Evolutionary conservation across 2,329 filamentous ascomycete genomes (phyloP), one percentile per base, ranked within the genome.

Genomic region (Penicillium sp.): DNA sequence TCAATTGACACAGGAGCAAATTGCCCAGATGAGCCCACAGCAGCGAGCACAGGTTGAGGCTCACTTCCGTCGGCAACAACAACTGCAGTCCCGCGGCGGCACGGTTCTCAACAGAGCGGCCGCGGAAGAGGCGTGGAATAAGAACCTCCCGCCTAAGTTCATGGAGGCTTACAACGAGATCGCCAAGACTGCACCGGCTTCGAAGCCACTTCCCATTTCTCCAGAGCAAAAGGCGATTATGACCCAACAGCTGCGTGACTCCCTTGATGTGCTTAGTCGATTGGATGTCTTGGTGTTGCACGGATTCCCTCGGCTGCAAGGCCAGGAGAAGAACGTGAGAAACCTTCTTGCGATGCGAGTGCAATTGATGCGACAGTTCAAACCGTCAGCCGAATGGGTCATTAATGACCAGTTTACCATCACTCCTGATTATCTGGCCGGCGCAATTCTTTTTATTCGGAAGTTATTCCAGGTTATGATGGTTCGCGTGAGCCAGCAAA

Each of bases 301-400:
- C 31, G 68, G 64, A 27, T 69, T 71, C 38, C 59, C 63, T 4
- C 69, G 65, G 46, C 55, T 69, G 27, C 66, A 64, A 18, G 63
- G 58, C 18, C 68, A 74, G 40, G 72, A 75, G 42, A 66, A 64
- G 37, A 62, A 62, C 26, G 51, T 72, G 20, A 63, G 57, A 28
- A 60, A 57, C 28, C 57, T 73, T 26, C 59, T 72, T 40, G 61
- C 60, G 29, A 71, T 69, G 65, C 70, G 72, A 28, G 60, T 72
- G 31, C 65, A 72, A 53, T 60, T 76, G 40, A 68, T 74, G 63
- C 66, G 68, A 35, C 74, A 76, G 50, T 74, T 71, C 55, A 72
- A 70, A 46, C 49, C 58, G 20, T 60, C 63, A 3, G 59, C 59
- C 16, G 71, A 73, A 28, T 72, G 70, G 64, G 60, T 61, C 4